These are phyloP conservation scores for Panellus pusillus DNA, from an alignment of 768 basidiomycete genomes.

Conservation along the genomic window DNA sequence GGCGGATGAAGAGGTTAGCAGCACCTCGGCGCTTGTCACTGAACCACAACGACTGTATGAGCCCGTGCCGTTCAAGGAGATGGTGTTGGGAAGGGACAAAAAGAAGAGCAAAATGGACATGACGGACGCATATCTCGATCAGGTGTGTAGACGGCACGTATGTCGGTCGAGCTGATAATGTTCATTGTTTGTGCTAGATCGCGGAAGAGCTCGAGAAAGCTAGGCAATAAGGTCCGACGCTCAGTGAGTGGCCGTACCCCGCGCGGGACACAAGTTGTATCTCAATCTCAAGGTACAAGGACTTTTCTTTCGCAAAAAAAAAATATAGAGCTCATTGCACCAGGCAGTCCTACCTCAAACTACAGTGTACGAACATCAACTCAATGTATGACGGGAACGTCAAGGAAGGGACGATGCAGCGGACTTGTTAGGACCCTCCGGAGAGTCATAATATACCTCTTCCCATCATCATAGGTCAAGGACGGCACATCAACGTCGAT, in stretches of 20 bases:
- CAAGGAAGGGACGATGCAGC: slow-evolving; percentile 10
- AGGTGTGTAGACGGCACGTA: slow-evolving; percentile 2
- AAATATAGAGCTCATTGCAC: too few species aligned
- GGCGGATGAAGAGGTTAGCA: slow-evolving; percentile 55
- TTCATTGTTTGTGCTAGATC: neutral
- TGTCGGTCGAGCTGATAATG: neutral
- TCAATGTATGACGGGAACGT: too few species aligned
- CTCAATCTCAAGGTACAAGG: too few species aligned
- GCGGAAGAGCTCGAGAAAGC: slow-evolving; percentile 21
- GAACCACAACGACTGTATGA: slow-evolving; percentile 14
- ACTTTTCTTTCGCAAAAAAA: too few species aligned
- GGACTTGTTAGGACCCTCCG: slow-evolving; percentile 27
- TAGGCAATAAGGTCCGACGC: neutral
- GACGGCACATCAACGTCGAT: slow-evolving; percentile 1
- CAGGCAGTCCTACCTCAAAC: neutral
- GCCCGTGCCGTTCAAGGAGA: slow-evolving; percentile 17
- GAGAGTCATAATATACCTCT: slow-evolving; percentile 30
- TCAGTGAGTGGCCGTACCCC: too few species aligned
- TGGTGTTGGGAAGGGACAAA: slow-evolving; percentile 11
- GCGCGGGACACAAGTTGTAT: too few species aligned
- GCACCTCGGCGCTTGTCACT: slow-evolving; percentile 8
- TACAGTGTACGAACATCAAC: slow-evolving; percentile 6
- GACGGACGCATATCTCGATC: slow-evolving; percentile 20
- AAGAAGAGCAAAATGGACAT: slow-evolving; percentile 15
- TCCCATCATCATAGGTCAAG: slow-evolving; percentile 15